Base-by-base conservation (phyloP, 2,329 filamentous ascomycete genomes). In the Ceratocystis ficicola region DNA sequence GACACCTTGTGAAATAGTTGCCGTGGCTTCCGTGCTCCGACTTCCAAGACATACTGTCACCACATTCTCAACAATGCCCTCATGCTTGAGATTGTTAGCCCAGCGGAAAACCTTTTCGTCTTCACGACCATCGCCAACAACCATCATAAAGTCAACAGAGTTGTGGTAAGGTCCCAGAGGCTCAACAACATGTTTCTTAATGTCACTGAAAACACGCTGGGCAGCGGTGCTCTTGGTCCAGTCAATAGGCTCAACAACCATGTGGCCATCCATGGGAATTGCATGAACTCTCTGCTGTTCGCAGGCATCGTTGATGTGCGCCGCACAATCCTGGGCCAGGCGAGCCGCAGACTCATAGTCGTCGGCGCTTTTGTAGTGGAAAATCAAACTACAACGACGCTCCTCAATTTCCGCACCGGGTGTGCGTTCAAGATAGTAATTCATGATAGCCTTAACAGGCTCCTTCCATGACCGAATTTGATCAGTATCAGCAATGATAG, bases 21-120 rank as follows among this genome's bases (percentile, higher is more conserved):
- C 85, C 61, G 84, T 86, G 6, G 93, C 93, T 74, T 95, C 88
- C 0, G 93, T 96, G 75, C 92, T 96, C 69, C 91, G 83, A 72
- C 83, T 89, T 63, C 92, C 91, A 44, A 97, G 78, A 69, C 89
- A 95, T 25, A 96, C 91, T 1, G 92, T 96, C 68, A 88, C 85
- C 3, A 94, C 89, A 65, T 90, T 81, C 62, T 85, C 76, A 55
- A 91, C 80, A 1, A 77, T 76, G 20, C 81, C 80, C 7, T 81
- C 76, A 2, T 81, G 79, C 25, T 80, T 80, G 10, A 96, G 77
- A 62, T 84, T 80, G 76, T 96, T 96, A 20, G 93, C 94, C 93
- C 94, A 97, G 69, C 86, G 86, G 77, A 96, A 97, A 22, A 96
- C 88, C 70, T 90, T 88, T 73, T 97, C 93, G 70, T 97, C 94